phyloP scores from a whole-genome alignment of 257 asterid species.

The Euphrasia confusa region DNA sequence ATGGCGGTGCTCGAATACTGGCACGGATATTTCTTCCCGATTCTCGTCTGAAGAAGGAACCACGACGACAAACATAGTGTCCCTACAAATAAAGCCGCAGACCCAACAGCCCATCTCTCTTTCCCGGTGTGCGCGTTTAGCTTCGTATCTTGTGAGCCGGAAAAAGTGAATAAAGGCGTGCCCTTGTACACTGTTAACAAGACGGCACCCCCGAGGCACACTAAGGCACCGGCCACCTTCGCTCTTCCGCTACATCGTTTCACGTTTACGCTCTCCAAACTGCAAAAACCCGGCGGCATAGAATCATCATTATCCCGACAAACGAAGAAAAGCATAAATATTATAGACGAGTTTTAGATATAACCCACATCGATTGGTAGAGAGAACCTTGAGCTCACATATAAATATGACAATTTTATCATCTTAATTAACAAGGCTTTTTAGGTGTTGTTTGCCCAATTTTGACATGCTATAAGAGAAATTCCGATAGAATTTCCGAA shows the following conservation, averaged over 20 bases:
- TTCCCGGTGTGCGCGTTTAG: not conserved
- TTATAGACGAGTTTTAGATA: too few species aligned
- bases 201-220: constrained; percentile 62
- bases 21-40: constrained; percentile 62
- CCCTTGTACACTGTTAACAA: constrained; percentile 47
- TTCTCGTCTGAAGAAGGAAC: constrained; percentile 55
- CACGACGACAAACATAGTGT: constrained; percentile 69
- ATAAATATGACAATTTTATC: too few species aligned
- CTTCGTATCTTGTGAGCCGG: constrained; percentile 13
- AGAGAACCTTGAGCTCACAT: too few species aligned
- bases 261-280: constrained; percentile 47
- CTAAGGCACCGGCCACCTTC: constrained; percentile 52
- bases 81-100: constrained; percentile 51
- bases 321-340: too few species aligned
- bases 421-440: too few species aligned
- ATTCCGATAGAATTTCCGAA: too few species aligned
- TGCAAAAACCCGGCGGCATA: constrained; percentile 26
- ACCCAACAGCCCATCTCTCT: constrained; percentile 51
- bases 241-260: constrained; percentile 49
- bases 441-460: too few species aligned
- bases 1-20: constrained; percentile 70
- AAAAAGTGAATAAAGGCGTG: constrained; percentile 43
- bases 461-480: too few species aligned
- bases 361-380: too few species aligned
- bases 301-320: too few species aligned